phyloP scores from a whole-genome alignment of 2,329 filamentous ascomycete species.

The Monosporascus sp. region DNA sequence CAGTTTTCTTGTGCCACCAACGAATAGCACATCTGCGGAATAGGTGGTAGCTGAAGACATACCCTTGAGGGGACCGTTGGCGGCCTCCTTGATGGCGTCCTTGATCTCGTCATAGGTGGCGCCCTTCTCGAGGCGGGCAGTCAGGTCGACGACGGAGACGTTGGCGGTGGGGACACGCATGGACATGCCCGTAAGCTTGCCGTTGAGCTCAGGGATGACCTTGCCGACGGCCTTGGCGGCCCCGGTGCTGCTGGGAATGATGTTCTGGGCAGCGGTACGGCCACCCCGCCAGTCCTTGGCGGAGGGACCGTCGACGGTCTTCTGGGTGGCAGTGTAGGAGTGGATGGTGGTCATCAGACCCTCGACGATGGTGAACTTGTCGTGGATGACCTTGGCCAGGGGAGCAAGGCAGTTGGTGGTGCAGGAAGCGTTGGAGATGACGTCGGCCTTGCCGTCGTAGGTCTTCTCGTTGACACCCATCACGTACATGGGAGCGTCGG shows the following conservation, averaged over 20 bases:
- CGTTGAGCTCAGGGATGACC: conserved; percentile 96
- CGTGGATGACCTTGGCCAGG: conserved; percentile 98
- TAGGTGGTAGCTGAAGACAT: conserved; percentile 27
- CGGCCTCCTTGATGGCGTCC: conserved; percentile 78
- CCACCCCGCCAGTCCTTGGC: conserved; percentile 99
- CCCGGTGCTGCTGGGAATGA: conserved; percentile 98
- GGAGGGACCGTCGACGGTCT: conserved; percentile 97
- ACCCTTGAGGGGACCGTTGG: conserved; percentile 83
- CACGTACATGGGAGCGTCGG: conserved; percentile 99
- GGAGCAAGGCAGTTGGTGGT: conserved; percentile 99
- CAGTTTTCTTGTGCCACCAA: conserved; percentile 1
- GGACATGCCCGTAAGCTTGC: conserved; percentile 99
- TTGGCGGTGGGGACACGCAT: conserved; percentile 99
- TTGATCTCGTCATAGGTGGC: conserved; percentile 92
- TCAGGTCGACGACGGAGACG: conserved; percentile 98
- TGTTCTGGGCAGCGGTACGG: conserved; percentile 98
- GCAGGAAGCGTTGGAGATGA: conserved; percentile 99
- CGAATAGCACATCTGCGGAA: not conserved
- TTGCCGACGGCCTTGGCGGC: conserved; percentile 99
- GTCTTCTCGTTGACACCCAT: conserved; percentile 97
- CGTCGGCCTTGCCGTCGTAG: conserved; percentile 84
- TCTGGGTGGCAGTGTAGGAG: conserved; percentile 99
- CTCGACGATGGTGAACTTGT: conserved; percentile 96
- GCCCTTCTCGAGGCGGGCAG: conserved; percentile 86
- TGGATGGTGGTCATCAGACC: conserved; percentile 99